Percentiles rank a stretch among this genome's conserved stretches.
These are phyloP conservation scores for Russula dissimulans DNA, from an alignment of 768 basidiomycete genomes.

Conservation along the genomic window DNA sequence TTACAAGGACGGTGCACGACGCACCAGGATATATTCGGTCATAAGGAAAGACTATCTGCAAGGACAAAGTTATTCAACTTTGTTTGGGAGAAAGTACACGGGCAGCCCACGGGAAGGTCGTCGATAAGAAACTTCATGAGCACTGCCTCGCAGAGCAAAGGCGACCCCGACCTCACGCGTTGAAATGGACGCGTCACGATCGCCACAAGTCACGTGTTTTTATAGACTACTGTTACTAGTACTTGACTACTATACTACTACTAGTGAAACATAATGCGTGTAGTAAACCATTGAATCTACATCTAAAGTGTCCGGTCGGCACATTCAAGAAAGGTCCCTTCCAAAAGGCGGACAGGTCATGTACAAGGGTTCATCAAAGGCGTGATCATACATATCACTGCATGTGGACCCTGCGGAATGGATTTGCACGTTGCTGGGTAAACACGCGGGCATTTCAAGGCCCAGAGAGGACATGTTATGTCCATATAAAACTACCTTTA, in stretches of 20 bases:
- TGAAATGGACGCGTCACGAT: neutral
- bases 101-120: constrained; percentile 36
- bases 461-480: neutral
- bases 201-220: constrained; percentile 3
- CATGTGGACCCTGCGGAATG: neutral
- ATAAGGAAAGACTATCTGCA: constrained; percentile 82
- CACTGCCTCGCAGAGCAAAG: neutral
- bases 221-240: too few relatives aligned
- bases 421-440: constrained; percentile 12
- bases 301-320: neutral
- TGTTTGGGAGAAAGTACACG: neutral
- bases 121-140: constrained; percentile 31
- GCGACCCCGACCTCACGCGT: too few relatives aligned
- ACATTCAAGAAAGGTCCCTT: constrained; percentile 8
- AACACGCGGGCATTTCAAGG: neutral
- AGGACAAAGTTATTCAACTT: constrained; percentile 1
- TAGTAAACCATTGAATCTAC: neutral
- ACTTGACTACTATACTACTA: neutral
- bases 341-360: constrained; percentile 18
- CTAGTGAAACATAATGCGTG: neutral
- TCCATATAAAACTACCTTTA: constrained; percentile 6
- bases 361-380: constrained; percentile 16
- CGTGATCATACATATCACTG: neutral
- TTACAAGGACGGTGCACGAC: constrained; percentile 19
- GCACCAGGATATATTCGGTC: constrained; percentile 92